Base-by-base conservation (phyloP, 2,329 filamentous ascomycete genomes). In the Bipolaris bicolor region DNA sequence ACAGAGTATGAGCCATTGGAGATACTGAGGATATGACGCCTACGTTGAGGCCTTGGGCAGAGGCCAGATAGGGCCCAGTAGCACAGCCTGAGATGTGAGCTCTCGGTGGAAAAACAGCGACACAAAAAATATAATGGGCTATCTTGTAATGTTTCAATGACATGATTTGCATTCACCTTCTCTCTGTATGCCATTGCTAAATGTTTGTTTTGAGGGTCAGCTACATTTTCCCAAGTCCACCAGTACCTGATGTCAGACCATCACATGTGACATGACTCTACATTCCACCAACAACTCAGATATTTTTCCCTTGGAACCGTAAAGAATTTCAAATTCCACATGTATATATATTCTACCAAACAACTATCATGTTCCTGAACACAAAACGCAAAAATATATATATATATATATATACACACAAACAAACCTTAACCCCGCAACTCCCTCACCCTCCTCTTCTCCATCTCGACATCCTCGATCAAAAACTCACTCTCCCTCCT, bases 91-190 rank as follows among this genome's bases (percentile, higher is more conserved):
- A 20, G 10, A 22, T 1, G 13, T 15, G 31, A 22, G 39, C 46
- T 33, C 9, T 24, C 16, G 33, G 6, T 10, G 31, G 46, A n/a
- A 36, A 33, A 22, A n/a, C 16, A 13, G 20, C 11, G 46, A 47
- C n/a, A 37, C 18, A 31, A 16, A 49, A 40, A 33, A 40, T 22
- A 50, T 18, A 31, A 44, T 36, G 47, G 39, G 47, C 24, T 37
- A 22, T 51, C 31, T 52, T 55, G 33, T 49, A 50, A 43, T 51
- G 34, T n/a, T 29, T 33, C 33, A 55, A 50, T 50, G 15, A 50
- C 5, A 33, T 13, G 4, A 15, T 18, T 22, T 13, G 15, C 18
- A n/a, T 22, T 37, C 15, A 20, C 37, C 13, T 26, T 13, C 15
- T 48, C 31, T 26, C 11, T 31, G n/a, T n/a, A 44, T 36, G 9